These are phyloP conservation scores for Pythium guiyangense DNA, from an alignment of 352 stramenopile genomes.

Conservation along the genomic window DNA sequence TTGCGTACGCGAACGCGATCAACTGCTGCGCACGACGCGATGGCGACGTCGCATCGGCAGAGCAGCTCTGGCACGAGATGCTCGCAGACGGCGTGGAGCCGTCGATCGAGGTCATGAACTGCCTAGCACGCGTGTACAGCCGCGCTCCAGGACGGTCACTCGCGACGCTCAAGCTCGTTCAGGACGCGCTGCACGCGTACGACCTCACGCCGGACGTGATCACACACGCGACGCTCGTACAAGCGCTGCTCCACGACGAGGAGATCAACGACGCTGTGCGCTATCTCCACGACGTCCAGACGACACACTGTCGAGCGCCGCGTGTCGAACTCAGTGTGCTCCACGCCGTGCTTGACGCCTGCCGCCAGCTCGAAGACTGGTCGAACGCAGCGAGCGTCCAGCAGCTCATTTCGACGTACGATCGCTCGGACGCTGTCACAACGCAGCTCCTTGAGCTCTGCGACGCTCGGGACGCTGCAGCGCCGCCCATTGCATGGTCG, in stretches of 20 bases:
- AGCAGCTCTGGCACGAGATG: slow-evolving; percentile 47
- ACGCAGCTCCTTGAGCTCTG: slow-evolving; percentile 4
- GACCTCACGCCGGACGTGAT: slow-evolving; percentile 29
- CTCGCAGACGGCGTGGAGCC: slow-evolving; percentile 28
- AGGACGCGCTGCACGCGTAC: slow-evolving; percentile 25
- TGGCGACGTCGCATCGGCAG: slow-evolving; percentile 24
- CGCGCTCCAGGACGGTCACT: slow-evolving; percentile 30
- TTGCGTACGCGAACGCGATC: slow-evolving; percentile 57
- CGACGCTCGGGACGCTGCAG: slow-evolving; percentile 2
- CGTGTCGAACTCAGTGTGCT: slow-evolving; percentile 12
- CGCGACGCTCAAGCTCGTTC: slow-evolving; percentile 25
- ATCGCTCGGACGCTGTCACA: slow-evolving; percentile 2
- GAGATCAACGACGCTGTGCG: slow-evolving; percentile 18
- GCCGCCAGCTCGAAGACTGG: slow-evolving; percentile 36
- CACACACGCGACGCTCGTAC: slow-evolving; percentile 38
- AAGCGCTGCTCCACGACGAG: slow-evolving; percentile 38
- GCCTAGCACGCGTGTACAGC: slow-evolving; percentile 59
- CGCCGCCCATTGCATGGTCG: slow-evolving; percentile 8
- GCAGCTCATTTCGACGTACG: neutral
- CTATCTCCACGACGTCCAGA: slow-evolving; percentile 19
- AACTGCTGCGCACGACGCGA: slow-evolving; percentile 52
- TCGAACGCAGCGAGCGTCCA: slow-evolving; percentile 17
- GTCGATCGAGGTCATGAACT: slow-evolving; percentile 42
- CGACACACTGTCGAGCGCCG: neutral
- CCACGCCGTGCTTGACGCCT: slow-evolving; percentile 47